Evolutionary conservation across 2,329 filamentous ascomycete species (phyloP), one percentile per base, ranked within the genome.

Genomic region (Fusarium xyrophilum): DNA sequence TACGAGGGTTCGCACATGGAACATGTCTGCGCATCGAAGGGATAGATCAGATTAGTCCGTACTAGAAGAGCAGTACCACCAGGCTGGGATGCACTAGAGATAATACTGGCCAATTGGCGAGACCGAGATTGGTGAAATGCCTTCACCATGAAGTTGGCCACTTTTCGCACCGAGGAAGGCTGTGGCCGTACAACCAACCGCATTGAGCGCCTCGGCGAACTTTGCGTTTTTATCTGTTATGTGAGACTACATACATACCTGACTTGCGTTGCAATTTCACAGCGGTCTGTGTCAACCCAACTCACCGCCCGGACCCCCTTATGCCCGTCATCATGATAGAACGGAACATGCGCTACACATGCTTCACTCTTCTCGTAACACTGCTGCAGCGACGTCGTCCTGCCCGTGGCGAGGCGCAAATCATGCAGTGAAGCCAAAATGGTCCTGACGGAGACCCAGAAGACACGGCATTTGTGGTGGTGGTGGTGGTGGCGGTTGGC

Each of bases 31-130:
- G 53, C 40, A 36, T 36, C 30, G 50, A 48, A 63, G 46, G 39
- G 27, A 63, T 55, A 67, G 62, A 70, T 64, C 69, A 70, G 67
- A 67, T 58, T 64, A 46, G 43, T 46, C 27, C 19, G 43, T 46
- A 55, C 38, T 48, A 62, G 39, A 63, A 47, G 21, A 42, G 23
- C 54, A 54, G 63, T 67, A 69, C 67, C 67, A 64, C 67, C 54
- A 63, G 53, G 58, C 58, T 56, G 67, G 67, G 62, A 67, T 69
- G 42, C 63, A 69, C 62, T 63, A 63, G 42, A 47, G 58, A 47
- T 40, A 52, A 42, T 44, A 48, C 42, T 46, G 54, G 47, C 67
- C 66, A 69, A 69, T 67, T 63, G 59, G 54, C 63, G 59, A 64
- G 36, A 40, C 40, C 59, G 47, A 64, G 50, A 52, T 55, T 61